phyloP scores from a whole-genome alignment of 1,139 yeast genomes.

The Yamadazyma friedrichii region DNA sequence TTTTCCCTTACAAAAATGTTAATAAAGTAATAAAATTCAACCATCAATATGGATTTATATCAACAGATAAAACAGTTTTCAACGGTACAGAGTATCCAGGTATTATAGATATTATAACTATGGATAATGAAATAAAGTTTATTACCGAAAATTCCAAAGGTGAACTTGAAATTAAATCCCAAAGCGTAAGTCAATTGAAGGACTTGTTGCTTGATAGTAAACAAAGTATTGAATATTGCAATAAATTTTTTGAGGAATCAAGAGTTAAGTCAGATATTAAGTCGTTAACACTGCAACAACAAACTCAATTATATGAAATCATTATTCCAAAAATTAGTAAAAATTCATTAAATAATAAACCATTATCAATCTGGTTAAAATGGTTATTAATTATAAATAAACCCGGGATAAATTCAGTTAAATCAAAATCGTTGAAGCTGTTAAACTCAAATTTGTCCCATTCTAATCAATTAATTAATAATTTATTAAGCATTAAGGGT shows the following conservation, averaged over 20 bases:
- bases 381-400: conserved; percentile 45
- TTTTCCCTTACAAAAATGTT: conserved; percentile 2
- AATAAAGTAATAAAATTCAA: conserved; percentile 5
- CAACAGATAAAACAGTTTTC: conserved; percentile 3
- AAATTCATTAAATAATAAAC: conserved; percentile 31
- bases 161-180: not conserved
- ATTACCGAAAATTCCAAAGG: not conserved
- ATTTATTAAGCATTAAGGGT: conserved; percentile 44
- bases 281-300: conserved; percentile 19
- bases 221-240: conserved; percentile 28
- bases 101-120: conserved; percentile 4
- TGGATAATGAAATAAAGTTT: conserved; percentile 2
- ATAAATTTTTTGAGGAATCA: conserved; percentile 31
- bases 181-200: not conserved
- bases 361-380: conserved; percentile 48
- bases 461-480: conserved; percentile 38
- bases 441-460: conserved; percentile 24
- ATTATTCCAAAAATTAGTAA: conserved; percentile 34
- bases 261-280: conserved; percentile 36
- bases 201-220: conserved; percentile 3
- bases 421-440: conserved; percentile 9
- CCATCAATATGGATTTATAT: conserved; percentile 5
- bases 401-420: conserved; percentile 15
- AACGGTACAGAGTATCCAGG: not conserved
- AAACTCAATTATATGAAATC: conserved; percentile 29